phyloP scores from a whole-genome alignment of 805 yeast genomes.

The Saccharomycopsis babjevae region DNA sequence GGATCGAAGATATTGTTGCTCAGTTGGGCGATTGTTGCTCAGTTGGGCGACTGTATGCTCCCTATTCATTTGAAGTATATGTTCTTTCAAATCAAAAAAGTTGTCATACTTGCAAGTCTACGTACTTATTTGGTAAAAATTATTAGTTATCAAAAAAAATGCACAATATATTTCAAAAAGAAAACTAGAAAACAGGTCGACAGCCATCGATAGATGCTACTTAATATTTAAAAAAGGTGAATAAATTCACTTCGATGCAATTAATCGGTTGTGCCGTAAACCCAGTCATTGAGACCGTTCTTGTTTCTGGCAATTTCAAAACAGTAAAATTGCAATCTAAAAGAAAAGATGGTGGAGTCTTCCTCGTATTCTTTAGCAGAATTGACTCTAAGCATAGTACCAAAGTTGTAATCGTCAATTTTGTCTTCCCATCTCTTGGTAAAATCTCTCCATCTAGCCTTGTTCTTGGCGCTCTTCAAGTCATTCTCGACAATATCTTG shows the following conservation, averaged over 20 bases:
- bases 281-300: constrained; percentile 89
- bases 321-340: constrained; percentile 91
- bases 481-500: constrained; percentile 56
- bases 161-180: background rate
- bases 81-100: too few relatives aligned
- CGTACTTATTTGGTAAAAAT: too few relatives aligned
- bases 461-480: constrained; percentile 71
- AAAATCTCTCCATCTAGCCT: constrained; percentile 84
- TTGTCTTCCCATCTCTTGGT: constrained; percentile 70
- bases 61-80: too few relatives aligned
- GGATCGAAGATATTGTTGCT: too few relatives aligned
- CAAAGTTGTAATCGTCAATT: constrained; percentile 89
- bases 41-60: too few relatives aligned
- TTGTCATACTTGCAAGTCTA: too few relatives aligned
- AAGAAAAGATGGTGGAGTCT: constrained; percentile 76
- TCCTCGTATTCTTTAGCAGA: constrained; percentile 68
- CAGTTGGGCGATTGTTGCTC: too few relatives aligned
- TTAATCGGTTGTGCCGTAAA: constrained; percentile 26
- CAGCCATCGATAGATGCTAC: background rate
- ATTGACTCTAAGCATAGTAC: constrained; percentile 78
- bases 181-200: background rate
- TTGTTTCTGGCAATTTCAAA: constrained; percentile 90
- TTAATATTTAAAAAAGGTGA: background rate
- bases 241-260: constrained; percentile 25
- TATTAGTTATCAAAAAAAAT: background rate